Conservation (phyloP, 345 rosid species). For the Eutrema heterophyllum region DNA sequence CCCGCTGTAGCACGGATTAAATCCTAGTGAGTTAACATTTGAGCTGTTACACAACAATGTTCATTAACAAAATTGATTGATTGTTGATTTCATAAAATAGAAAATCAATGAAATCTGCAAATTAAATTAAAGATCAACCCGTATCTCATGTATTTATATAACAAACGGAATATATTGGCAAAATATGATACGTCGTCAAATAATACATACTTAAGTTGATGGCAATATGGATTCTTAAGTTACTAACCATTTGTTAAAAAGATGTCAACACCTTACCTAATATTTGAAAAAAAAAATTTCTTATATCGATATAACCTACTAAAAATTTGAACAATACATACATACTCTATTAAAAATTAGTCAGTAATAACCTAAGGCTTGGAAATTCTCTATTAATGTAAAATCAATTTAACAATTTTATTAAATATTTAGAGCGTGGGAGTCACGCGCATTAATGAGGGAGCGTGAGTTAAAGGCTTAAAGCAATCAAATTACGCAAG, state of each 20-base stretch:
- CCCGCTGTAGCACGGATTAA: too few species aligned
- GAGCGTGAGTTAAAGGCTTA: constrained; percentile 21
- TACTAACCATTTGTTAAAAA: background rate
- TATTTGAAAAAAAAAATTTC: too few species aligned
- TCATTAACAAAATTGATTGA: background rate
- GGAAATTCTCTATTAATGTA: too few species aligned
- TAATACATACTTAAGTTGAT: background rate
- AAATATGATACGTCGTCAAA: background rate
- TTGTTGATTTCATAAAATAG: background rate
- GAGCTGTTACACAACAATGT: background rate
- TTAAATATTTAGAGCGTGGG: background rate
- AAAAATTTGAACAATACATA: too few species aligned
- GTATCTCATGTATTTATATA: background rate
- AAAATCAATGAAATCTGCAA: background rate
- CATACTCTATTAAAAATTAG: too few species aligned
- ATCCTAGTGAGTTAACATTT: background rate
- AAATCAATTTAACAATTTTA: background rate
- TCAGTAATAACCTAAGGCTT: too few species aligned
- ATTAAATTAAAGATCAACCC: background rate
- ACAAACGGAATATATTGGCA: background rate
- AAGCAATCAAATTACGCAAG: constrained; percentile 24
- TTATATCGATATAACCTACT: too few species aligned
- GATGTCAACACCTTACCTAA: background rate
- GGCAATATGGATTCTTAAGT: background rate
- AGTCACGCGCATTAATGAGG: constrained; percentile 6